A percentile compares a stretch with the other conserved stretches of the same genome.
phyloP scores from a whole-genome alignment of 352 stramenopile genomes.

The Globisporangium mamillatum region DNA sequence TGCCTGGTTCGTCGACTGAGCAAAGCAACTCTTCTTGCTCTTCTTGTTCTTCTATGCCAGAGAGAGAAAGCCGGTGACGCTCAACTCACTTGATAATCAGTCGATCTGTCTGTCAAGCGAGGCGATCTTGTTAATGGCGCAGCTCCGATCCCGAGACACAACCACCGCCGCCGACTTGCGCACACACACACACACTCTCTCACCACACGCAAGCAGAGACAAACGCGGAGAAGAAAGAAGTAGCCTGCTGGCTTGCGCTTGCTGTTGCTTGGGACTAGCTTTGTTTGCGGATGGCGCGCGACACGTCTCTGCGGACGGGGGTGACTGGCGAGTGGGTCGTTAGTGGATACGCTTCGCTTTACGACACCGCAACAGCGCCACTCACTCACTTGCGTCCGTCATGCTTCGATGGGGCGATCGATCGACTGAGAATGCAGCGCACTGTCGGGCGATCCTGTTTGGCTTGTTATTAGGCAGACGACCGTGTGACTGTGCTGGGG shows the following conservation, averaged over 20 bases:
- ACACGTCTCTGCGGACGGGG: neutral
- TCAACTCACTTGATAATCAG: neutral
- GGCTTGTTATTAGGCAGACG: neutral
- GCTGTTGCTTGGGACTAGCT: neutral
- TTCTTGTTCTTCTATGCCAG: neutral
- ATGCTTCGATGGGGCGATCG: slow-evolving; percentile 13
- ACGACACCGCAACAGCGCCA: slow-evolving; percentile 4
- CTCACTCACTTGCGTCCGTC: neutral
- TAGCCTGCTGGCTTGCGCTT: neutral
- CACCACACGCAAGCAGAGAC: neutral
- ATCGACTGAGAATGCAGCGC: neutral
- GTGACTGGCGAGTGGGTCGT: neutral
- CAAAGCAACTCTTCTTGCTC: slow-evolving; percentile 3
- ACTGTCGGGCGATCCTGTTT: neutral
- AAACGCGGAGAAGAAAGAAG: neutral
- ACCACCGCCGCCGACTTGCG: neutral
- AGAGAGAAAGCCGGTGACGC: neutral
- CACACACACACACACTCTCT: neutral
- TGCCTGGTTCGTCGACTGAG: slow-evolving; percentile 6
- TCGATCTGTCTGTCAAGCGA: neutral
- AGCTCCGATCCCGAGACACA: neutral
- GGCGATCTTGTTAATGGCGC: neutral
- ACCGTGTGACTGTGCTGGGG: neutral
- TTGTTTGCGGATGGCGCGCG: slow-evolving; percentile 2
- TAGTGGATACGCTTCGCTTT: slow-evolving; percentile 8